Conservation (phyloP, 805 yeast species). For the Komagataella kurtzmanii region DNA sequence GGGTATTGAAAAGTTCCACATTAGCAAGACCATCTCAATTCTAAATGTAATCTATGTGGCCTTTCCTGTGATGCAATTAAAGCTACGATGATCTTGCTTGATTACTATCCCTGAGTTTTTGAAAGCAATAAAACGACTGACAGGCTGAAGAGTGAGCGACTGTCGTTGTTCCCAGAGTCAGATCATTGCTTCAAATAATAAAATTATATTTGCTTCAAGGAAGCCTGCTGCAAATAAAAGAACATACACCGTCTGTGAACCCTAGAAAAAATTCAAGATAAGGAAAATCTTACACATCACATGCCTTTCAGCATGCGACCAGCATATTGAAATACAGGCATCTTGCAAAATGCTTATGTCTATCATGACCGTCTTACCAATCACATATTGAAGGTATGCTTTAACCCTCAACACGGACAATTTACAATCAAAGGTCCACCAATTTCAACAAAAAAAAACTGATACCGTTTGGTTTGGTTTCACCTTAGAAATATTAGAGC, state of each 20-base stretch:
- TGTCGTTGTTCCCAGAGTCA: conserved; percentile 1
- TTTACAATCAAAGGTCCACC: conserved; percentile 96
- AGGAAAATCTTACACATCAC: conserved; percentile 96
- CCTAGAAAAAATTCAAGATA: conserved; percentile 89
- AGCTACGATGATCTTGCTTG: conserved; percentile 19
- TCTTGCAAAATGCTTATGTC: conserved; percentile 96
- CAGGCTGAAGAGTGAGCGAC: neutral
- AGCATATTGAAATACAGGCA: conserved; percentile 99
- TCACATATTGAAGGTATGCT: conserved; percentile 94
- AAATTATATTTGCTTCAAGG: conserved; percentile 74
- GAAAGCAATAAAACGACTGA: too few species aligned
- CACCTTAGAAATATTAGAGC: conserved; percentile 98
- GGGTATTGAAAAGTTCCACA: conserved; percentile 12
- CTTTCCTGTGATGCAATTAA: neutral
- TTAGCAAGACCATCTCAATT: neutral
- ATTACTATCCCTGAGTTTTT: conserved; percentile 3
- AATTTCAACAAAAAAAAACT: conserved; percentile 95
- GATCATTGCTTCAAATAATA: conserved; percentile 56
- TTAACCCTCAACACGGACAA: conserved; percentile 97
- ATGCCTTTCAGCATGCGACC: conserved; percentile 97
- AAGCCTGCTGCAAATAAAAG: conserved; percentile 95
- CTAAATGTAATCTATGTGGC: neutral
- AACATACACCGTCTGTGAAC: conserved; percentile 71
- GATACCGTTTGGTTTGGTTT: conserved; percentile 90
- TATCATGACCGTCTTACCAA: conserved; percentile 95